phyloP scores from a whole-genome alignment of 495 filamentous ascomycete species.

The Cudoniella acicularis region DNA sequence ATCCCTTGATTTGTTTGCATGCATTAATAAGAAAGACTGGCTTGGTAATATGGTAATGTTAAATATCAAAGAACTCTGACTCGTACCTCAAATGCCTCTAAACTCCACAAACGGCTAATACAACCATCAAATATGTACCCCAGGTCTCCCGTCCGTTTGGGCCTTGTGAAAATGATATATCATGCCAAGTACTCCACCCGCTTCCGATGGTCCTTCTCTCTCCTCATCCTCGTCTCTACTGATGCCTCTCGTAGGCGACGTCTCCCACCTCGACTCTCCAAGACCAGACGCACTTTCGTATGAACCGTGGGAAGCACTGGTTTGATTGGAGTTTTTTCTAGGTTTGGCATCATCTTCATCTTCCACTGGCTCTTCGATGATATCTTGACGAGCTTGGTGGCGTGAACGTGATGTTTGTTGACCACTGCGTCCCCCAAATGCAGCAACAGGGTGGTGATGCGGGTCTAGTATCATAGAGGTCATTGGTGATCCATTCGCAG shows the following conservation, averaged over 20 bases:
- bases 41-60: background rate
- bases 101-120: slow-evolving; percentile 5
- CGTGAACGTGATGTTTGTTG: slow-evolving; percentile 37
- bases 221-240: slow-evolving; percentile 40
- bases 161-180: slow-evolving; percentile 89
- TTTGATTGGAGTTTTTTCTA: background rate
- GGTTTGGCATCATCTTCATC: slow-evolving; percentile 31
- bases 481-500: slow-evolving; percentile 49
- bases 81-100: background rate
- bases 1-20: too few species aligned
- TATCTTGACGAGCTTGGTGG: slow-evolving; percentile 38
- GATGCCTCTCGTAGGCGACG: slow-evolving; percentile 18
- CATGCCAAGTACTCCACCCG: slow-evolving; percentile 74
- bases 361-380: slow-evolving; percentile 44
- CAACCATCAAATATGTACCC: slow-evolving; percentile 27
- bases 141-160: slow-evolving; percentile 58
- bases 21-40: background rate
- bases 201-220: slow-evolving; percentile 43
- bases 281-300: slow-evolving; percentile 30
- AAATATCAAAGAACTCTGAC: background rate
- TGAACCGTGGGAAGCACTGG: slow-evolving; percentile 21
- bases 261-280: slow-evolving; percentile 42
- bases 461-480: slow-evolving; percentile 79
- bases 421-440: slow-evolving; percentile 39
- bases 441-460: slow-evolving; percentile 74